phyloP scores from a whole-genome alignment of 2,329 filamentous ascomycete species.

The Calonectria honghensis region DNA sequence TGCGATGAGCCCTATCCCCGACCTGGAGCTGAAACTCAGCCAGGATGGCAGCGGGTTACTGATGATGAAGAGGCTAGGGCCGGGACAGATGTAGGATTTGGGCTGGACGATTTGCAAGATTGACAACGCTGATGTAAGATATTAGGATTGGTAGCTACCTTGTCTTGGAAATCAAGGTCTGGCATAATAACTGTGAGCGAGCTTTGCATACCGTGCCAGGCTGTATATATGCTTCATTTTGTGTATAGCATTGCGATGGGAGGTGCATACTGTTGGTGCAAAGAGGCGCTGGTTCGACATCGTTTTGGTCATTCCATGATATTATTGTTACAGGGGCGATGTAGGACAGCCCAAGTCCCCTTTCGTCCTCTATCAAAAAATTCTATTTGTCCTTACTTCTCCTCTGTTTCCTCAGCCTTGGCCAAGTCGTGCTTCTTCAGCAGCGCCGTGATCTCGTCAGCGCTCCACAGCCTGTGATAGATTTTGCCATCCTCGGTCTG shows the following conservation, averaged over 20 bases:
- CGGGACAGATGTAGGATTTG: constrained; percentile 62
- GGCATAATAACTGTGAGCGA: neutral
- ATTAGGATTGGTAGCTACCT: constrained; percentile 51
- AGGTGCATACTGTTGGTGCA: constrained; percentile 41
- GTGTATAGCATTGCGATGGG: constrained; percentile 38
- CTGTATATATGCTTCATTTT: constrained; percentile 15
- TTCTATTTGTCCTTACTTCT: constrained; percentile 68
- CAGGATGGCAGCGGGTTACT: constrained; percentile 66
- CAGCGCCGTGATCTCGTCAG: constrained; percentile 95
- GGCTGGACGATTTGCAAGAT: constrained; percentile 57
- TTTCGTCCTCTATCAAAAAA: constrained; percentile 55
- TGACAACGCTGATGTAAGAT: constrained; percentile 52
- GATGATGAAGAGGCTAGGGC: constrained; percentile 72
- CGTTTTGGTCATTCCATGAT: constrained; percentile 55
- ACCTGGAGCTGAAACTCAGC: constrained; percentile 61
- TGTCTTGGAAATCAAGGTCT: constrained; percentile 6
- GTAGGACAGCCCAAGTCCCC: constrained; percentile 48
- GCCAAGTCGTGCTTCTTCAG: constrained; percentile 97
- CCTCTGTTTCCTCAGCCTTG: constrained; percentile 85
- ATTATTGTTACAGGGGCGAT: constrained; percentile 57
- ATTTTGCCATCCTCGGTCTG: constrained; percentile 96
- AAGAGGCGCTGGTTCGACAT: constrained; percentile 38
- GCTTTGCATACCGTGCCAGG: constrained; percentile 34
- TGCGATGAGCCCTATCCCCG: constrained; percentile 76
- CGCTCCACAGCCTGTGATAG: constrained; percentile 98